Conservation (phyloP, 2,329 filamentous ascomycete species). For the Zymoseptoria crescenta region DNA sequence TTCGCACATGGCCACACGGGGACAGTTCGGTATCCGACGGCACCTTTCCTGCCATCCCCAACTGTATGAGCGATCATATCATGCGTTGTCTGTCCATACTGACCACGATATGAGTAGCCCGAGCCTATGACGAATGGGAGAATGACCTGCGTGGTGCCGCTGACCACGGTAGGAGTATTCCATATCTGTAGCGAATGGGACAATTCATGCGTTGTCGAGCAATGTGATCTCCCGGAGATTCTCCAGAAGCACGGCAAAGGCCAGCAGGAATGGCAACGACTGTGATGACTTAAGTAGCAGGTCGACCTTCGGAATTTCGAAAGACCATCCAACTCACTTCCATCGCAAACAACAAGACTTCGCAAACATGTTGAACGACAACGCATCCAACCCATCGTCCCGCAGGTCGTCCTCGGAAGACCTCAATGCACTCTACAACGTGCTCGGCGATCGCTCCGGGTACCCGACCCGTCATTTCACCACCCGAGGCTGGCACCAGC, state of each 20-base stretch:
- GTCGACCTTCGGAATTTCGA: background rate
- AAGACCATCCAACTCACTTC: background rate
- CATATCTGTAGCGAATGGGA: background rate
- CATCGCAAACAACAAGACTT: background rate
- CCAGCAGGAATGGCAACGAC: background rate
- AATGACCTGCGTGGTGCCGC: background rate
- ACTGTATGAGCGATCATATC: background rate
- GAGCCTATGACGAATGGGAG: background rate
- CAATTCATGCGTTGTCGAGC: background rate
- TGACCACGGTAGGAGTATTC: background rate
- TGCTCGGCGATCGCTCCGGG: conserved; percentile 50
- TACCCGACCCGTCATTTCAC: background rate
- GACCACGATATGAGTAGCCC: background rate
- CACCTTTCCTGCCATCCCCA: no score
- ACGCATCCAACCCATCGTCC: background rate
- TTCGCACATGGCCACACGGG: background rate
- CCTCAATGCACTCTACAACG: conserved; percentile 58
- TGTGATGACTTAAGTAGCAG: background rate
- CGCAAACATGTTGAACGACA: background rate
- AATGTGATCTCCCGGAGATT: background rate
- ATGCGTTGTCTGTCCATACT: background rate
- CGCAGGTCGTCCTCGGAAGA: conserved; percentile 1
- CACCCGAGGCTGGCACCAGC: background rate
- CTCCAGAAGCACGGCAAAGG: background rate
- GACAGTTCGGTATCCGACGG: background rate